Evolutionary conservation across 2,329 filamentous ascomycete species (phyloP), one percentile per base, ranked within the genome.

Genomic region (Alternaria conjuncta): DNA sequence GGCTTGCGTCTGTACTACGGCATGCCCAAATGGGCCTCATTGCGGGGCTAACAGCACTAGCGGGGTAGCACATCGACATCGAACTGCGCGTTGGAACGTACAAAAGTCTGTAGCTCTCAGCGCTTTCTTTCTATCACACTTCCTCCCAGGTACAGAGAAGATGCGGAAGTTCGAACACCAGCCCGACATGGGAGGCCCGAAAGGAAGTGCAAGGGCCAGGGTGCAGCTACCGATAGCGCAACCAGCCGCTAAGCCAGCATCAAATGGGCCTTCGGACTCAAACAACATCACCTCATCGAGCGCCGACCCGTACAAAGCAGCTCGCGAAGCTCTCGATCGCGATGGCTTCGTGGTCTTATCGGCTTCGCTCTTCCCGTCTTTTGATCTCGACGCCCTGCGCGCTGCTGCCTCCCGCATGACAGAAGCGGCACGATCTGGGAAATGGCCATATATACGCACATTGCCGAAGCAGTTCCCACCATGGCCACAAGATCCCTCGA

Each of bases 391-490:
- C 23, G 72, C 81, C 20, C 88, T 95, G 66, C 90, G 89, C 71
- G 75, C 77, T 57, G 89, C 89, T 45, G 87, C 89, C 55, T 75
- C 82, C 32, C 79, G 85, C 61, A 86, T 87, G n/a, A 88, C 89
- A 20, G 75, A 81, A 3, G 82, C 88, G 45, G 90, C 92, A 45
- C 88, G 92, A 66, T 71, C 83, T n/a, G 93, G 93, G 41, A 75
- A 85, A 66, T 97, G 93, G 93, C 92, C 92, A 4, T 86, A 91
- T 80, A 89, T 96, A 74, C 91, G 93, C 68, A 95, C 92, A 0
- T 87, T 96, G 3, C 92, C 92, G 57, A 96, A 96, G 80, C 93
- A 97, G 80, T 97, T 97, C 82, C 94, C 93, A 1, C 94, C 94
- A 0, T 97, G 93, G 93, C 83, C 86, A 5, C 84, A 84, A n/a